Base-by-base conservation (phyloP, 345 rosid genomes). In the Populus ilicifolia region DNA sequence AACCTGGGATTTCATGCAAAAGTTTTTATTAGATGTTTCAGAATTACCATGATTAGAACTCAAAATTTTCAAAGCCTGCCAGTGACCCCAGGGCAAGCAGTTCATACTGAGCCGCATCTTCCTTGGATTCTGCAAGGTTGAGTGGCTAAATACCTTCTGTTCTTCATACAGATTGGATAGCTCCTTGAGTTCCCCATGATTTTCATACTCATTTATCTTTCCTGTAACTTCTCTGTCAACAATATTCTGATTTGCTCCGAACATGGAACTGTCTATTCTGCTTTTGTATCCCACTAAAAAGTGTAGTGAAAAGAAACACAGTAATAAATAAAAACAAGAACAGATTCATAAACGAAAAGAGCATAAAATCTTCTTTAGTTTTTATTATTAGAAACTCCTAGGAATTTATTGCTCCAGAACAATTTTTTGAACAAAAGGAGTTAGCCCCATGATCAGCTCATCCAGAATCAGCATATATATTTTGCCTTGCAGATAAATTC, bases 141-240 rank as follows among this genome's bases (percentile, higher is more conserved):
- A 48, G 52, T 48, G 20, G 18, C 54, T 16, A 48, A 48, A 48
- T 74, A 83, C 89, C 85, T 81, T 71, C 12, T 70, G 74, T 20
- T 29, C 8, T 59, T 75, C 76, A 52, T 74, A 81, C 8, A 83
- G 77, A 75, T 77, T 75, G 5, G 81, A 74, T 21, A 87, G 67
- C 73, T 83, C 80, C 10, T 69, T 63, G 43, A 83, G 39, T 67
- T 87, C 80, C 10, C 61, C 29, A 43, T 73, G 83, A 61, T 77
- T 79, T 70, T 75, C 79, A 64, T 74, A 84, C 77, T 81, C 84
- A 21, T 64, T 56, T 72, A 72, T 79, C 69, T 70, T 87, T 63
- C 70, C 52, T 52, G 80, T 80, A 2, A 21, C 52, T 69, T 71
- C 79, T 56, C 63, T 71, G 21, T 52, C 48, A 41, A 73, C 59